Base-by-base conservation (phyloP, 169 alveolate species). In the Plasmodium fragile region DNA sequence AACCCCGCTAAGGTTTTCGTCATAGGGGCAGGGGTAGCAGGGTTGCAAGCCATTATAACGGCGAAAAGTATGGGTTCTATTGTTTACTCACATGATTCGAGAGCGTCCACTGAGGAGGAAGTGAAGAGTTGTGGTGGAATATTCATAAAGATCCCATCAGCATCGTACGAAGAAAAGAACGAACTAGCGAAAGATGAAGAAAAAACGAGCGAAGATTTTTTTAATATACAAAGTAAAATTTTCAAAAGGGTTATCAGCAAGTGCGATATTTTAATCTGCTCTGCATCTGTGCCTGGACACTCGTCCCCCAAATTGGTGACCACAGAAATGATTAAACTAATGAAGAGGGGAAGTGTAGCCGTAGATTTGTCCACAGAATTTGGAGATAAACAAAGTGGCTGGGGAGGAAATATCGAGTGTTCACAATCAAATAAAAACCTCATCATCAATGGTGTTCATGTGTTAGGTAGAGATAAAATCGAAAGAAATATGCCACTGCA, bases 11-110 rank as follows among this genome's bases (percentile, higher is more conserved):
- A 96, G 81, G 99, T 98, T 69, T 92, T 98, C 81, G 98, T 98
- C 52, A 96, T 98, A 70, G 99, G 99, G 59, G 99, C 98, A 30
- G 99, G 99, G 25, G 99, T 98, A 13, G 99, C 99, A 5, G 99
- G 99, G 10, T 97, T 98, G 41, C 98, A 98, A 73, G 99, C 99
- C 13, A 98, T 98, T 87, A 99, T 98, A n/a, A 98, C 99, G 39
- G 98, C 99, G 25, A 95, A 94, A 82, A 94, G 96, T 36, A 94
- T 98, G 90, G 99, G 99, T 28, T 98, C 99, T 7, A 96, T 96
- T 36, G 99, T 98, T 39, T 96, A 96, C 84, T 97, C 97, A 45
- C 96, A 97, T 93, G 99, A 98, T 90, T 92, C 97, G 25, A 95
- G 98, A 83, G 83, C 92, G 16, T 96, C 98, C 77, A 97, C 97